Base-by-base conservation (phyloP, 2,329 filamentous ascomycete species). In the Leptographium radiaticola region DNA sequence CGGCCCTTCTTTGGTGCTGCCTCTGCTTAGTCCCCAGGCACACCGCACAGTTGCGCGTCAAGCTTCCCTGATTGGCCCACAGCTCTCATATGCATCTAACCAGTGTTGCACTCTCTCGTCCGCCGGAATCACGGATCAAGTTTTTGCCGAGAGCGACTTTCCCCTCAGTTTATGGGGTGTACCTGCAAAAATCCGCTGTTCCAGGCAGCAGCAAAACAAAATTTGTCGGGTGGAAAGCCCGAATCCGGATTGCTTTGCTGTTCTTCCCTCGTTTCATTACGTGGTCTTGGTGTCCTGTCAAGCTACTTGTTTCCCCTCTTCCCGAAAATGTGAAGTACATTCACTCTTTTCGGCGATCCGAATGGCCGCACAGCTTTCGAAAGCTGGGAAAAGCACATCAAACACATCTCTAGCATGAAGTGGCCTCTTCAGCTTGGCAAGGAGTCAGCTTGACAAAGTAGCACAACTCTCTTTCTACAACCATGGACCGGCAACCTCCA, bases 41-140 rank as follows among this genome's bases (percentile, higher is more conserved):
- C 60, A 61, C 60, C 57, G 56, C 53, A 58, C 39, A 54, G 58
- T 61, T 61, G 60, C 60, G 60, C 60, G 60, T 61, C 60, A 59
- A 58, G 59, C 59, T 56, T 36, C 36, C 55, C 55, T 59, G 54
- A 60, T 60, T 60, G 58, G 58, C 53, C 25, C 43, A 49, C 51
- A 59, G 56, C 55, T 59, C 30, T 15, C 13, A 3, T 46, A 52
- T 58, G 57, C 53, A 45, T 2, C 11, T 38, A 54, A 30, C n/a
- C 52, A 12, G 40, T 20, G 12, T 43, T 47, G n/a, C 12, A 16
- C 25, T 25, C 10, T 33, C 20, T 31, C 30, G 10, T n/a, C 7
- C 13, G 9, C 44, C 44, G 44, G 44, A 47, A 47, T 39, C 15
- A 4, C 30, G 45, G 45, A 47, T 47, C 15, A 33, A 33, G 6